A percentile compares a stretch with the other conserved stretches of the same genome.
Evolutionary conservation across 805 yeast species (phyloP).

Genomic region (Limtongia smithiae): DNA sequence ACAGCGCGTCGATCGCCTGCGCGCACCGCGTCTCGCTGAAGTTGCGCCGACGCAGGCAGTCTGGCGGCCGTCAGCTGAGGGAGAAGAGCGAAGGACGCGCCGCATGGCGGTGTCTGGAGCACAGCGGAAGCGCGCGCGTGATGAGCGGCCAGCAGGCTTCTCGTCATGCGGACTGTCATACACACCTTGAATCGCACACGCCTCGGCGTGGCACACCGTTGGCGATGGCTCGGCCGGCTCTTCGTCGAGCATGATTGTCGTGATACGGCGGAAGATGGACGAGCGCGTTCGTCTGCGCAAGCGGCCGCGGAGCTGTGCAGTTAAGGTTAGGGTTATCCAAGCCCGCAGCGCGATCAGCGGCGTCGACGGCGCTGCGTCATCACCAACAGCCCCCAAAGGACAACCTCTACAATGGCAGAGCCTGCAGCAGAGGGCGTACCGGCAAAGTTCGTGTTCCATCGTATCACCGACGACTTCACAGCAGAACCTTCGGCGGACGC

Average conservation of each 20-base stretch:
- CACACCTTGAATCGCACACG: conserved; percentile 75
- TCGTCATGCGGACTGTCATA: no score
- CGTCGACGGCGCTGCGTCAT: no score
- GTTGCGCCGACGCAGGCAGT: conserved; percentile 58
- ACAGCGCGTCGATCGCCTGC: conserved; percentile 61
- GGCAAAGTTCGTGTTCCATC: neutral
- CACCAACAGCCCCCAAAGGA: no score
- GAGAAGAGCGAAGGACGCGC: neutral
- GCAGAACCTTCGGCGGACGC: no score
- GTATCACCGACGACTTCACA: neutral
- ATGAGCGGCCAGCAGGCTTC: neutral
- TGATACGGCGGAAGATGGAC: no score
- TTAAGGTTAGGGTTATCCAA: no score
- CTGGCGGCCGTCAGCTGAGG: conserved; percentile 33
- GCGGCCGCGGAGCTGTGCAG: no score
- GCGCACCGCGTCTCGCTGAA: conserved; percentile 77
- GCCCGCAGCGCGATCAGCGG: no score
- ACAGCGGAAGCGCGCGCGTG: neutral
- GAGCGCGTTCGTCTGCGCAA: no score
- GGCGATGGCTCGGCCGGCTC: conserved; percentile 18
- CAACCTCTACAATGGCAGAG: no score
- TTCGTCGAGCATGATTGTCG: no score
- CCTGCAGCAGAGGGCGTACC: no score
- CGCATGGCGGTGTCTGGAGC: neutral
- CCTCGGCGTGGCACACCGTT: conserved; percentile 64